Evolutionary conservation across 179 eudicot species (phyloP).

Genomic region (Camellia oleifera): DNA sequence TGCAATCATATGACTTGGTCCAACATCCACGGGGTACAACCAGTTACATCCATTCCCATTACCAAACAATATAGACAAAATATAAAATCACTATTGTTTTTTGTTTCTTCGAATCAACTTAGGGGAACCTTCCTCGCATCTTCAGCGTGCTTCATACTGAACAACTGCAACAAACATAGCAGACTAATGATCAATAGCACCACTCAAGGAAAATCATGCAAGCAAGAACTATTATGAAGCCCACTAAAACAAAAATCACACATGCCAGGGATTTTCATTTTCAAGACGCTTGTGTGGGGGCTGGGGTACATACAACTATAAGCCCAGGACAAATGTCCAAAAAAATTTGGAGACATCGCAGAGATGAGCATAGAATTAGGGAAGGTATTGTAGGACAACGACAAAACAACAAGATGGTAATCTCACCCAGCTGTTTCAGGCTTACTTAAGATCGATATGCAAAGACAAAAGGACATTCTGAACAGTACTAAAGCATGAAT

Average conservation of each 20-base stretch:
- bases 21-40: not conserved
- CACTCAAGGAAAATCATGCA: not conserved
- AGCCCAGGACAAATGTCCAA: not conserved
- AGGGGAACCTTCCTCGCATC: slow-evolving; percentile 18
- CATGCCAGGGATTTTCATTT: not conserved
- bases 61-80: too few relatives aligned
- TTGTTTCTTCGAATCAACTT: not conserved
- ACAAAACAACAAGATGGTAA: too few relatives aligned
- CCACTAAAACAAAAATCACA: not conserved
- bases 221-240: not conserved
- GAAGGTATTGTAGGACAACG: too few relatives aligned
- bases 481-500: not conserved
- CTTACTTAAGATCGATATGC: not conserved
- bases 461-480: not conserved
- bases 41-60: not conserved
- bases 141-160: slow-evolving; percentile 74
- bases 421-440: not conserved
- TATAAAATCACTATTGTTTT: too few relatives aligned
- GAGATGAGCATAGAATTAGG: too few relatives aligned
- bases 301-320: not conserved
- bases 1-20: not conserved
- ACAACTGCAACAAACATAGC: slow-evolving; percentile 47
- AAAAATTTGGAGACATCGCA: too few relatives aligned
- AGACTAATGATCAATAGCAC: not conserved
- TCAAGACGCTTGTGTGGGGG: not conserved